A percentile compares a stretch with the other conserved stretches of the same genome.
These are phyloP conservation scores for Pycnococcus provasolii DNA, from an alignment of 139 green algal genomes.

Conservation along the genomic window DNA sequence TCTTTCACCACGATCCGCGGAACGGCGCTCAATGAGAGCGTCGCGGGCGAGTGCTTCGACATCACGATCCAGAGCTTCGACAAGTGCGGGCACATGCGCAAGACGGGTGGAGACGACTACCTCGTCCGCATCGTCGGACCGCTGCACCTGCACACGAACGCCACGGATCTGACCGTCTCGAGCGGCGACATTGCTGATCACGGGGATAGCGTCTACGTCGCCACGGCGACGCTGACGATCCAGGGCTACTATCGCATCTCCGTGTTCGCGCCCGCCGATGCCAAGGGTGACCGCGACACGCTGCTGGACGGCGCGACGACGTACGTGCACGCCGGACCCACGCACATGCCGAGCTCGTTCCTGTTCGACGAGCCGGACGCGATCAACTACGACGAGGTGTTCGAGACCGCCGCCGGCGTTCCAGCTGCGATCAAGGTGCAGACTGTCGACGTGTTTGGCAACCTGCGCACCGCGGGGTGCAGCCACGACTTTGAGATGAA, in stretches of 20 bases:
- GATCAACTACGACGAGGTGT: background rate
- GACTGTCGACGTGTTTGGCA: constrained; percentile 26
- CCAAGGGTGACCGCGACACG: too few species aligned
- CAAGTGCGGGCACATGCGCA: constrained; percentile 7
- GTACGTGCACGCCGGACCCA: too few species aligned
- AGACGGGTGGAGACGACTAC: constrained; percentile 18
- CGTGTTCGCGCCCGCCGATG: too few species aligned
- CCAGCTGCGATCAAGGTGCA: constrained; percentile 21
- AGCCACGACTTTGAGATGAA: constrained; percentile 4
- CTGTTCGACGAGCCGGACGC: too few species aligned
- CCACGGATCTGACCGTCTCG: background rate
- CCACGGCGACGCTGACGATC: too few species aligned
- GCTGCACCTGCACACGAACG: constrained; percentile 23
- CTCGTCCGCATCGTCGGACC: constrained; percentile 19
- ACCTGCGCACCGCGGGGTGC: constrained; percentile 19
- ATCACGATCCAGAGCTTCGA: constrained; percentile 20
- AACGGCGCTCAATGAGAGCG: constrained; percentile 4
- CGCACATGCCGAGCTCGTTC: too few species aligned
- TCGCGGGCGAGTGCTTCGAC: constrained; percentile 21
- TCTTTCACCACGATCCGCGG: constrained; percentile 1
- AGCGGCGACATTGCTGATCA: constrained; percentile 18
- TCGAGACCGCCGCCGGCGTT: constrained; percentile 10
- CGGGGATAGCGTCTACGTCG: constrained; percentile 18
- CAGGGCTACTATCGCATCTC: too few species aligned
- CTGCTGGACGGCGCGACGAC: too few species aligned